phyloP scores from a whole-genome alignment of 441 rosid genomes.

The Daphne laureola region DNA sequence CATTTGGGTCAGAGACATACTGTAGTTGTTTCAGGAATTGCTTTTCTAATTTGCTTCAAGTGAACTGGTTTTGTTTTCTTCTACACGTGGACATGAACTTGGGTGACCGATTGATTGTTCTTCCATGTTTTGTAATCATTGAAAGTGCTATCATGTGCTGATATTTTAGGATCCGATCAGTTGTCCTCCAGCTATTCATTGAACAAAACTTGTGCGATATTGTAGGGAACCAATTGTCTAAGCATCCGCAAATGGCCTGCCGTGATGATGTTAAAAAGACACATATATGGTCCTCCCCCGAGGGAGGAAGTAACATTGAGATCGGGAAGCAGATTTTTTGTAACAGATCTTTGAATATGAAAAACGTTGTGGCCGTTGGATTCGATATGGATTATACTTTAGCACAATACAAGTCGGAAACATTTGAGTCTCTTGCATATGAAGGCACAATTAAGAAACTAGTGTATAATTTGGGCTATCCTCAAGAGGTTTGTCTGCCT shows the following conservation, averaged over 20 bases:
- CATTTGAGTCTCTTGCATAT: conserved; percentile 93
- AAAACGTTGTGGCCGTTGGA: conserved; percentile 85
- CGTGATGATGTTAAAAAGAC: conserved; percentile 36
- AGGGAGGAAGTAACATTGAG: conserved; percentile 49
- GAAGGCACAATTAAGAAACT: conserved; percentile 83
- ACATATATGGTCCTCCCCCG: conserved; percentile 62
- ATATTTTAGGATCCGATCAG: conserved; percentile 41
- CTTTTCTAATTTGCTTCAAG: no score
- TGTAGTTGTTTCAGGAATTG: no score
- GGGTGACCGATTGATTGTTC: no score
- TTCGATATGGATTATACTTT: conserved; percentile 99
- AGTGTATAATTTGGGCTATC: conserved; percentile 88
- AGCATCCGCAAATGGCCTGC: conserved; percentile 20
- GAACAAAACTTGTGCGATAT: conserved; percentile 34
- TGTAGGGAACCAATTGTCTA: conserved; percentile 28
- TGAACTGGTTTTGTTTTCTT: no score
- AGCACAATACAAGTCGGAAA: conserved; percentile 94
- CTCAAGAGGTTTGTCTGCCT: conserved; percentile 62
- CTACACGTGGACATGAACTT: no score
- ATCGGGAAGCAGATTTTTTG: conserved; percentile 82
- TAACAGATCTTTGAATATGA: conserved; percentile 94
- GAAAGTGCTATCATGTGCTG: no score
- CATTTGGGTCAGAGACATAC: no score
- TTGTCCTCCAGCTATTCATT: conserved; percentile 36
- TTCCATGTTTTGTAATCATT: no score